These are phyloP conservation scores for Shiraia sp. DNA, from an alignment of 2,329 filamentous ascomycete species.

Conservation along the genomic window DNA sequence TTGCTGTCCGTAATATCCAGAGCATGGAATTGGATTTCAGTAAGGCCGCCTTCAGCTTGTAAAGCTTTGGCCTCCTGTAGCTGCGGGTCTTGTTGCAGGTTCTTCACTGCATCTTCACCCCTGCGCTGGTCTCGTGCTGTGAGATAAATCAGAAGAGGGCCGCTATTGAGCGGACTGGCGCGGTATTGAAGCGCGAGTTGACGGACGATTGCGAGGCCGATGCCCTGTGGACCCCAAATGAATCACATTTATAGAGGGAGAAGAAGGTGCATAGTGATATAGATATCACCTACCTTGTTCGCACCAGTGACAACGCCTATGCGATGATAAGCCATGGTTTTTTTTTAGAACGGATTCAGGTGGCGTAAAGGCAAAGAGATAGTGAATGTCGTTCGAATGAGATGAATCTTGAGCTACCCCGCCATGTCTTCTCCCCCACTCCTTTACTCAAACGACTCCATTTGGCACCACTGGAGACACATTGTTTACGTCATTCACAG, in stretches of 20 bases:
- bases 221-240: constrained; percentile 32
- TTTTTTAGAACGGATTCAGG: too few species aligned
- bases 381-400: constrained; percentile 3
- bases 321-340: constrained; percentile 37
- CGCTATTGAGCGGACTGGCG: constrained; percentile 51
- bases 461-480: too few species aligned
- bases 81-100: constrained; percentile 49
- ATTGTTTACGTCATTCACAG: too few species aligned
- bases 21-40: constrained; percentile 53
- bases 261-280: neutral
- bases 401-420: too few species aligned
- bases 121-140: constrained; percentile 55
- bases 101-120: constrained; percentile 53
- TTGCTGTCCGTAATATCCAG: constrained; percentile 54
- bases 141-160: constrained; percentile 57
- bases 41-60: constrained; percentile 35
- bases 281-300: constrained; percentile 49
- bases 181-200: constrained; percentile 60
- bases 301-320: constrained; percentile 60
- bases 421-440: too few species aligned
- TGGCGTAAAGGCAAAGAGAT: too few species aligned
- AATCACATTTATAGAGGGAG: neutral
- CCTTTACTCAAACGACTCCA: too few species aligned
- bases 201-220: constrained; percentile 56
- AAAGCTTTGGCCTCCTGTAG: constrained; percentile 54